phyloP scores from a whole-genome alignment of 495 filamentous ascomycete genomes.

The Parachaetomium inaequale region DNA sequence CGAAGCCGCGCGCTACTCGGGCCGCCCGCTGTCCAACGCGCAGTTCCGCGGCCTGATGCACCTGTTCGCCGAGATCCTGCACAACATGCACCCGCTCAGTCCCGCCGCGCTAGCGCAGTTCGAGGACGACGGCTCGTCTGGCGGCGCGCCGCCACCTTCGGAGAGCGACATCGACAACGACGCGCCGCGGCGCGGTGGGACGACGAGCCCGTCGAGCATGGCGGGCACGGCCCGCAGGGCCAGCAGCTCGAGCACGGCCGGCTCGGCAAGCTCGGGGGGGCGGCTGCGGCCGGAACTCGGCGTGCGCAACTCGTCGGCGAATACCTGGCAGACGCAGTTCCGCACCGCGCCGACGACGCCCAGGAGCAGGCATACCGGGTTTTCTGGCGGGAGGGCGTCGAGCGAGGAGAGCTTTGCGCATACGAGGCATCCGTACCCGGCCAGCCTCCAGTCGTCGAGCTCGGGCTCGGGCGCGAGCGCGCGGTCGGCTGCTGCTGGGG shows the following conservation, averaged over 20 bases:
- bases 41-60: slow-evolving; percentile 83
- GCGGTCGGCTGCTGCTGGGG: slow-evolving; percentile 25
- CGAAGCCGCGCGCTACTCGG: slow-evolving; percentile 79
- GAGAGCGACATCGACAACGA: slow-evolving; percentile 52
- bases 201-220: slow-evolving; percentile 33
- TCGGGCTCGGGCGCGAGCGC: slow-evolving; percentile 24
- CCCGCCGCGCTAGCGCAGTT: slow-evolving; percentile 40
- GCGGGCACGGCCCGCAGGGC: slow-evolving; percentile 21
- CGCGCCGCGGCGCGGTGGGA: slow-evolving; percentile 29
- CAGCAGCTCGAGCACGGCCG: slow-evolving; percentile 31
- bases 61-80: slow-evolving; percentile 77
- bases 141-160: slow-evolving; percentile 15
- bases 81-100: slow-evolving; percentile 65
- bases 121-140: slow-evolving; percentile 38
- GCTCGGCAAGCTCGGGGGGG: slow-evolving; percentile 16
- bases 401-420: slow-evolving; percentile 46
- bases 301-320: slow-evolving; percentile 36
- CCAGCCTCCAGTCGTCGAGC: slow-evolving; percentile 38
- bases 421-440: slow-evolving; percentile 38
- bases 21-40: slow-evolving; percentile 49
- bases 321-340: slow-evolving; percentile 41
- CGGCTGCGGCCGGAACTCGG: slow-evolving; percentile 18
- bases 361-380: slow-evolving; percentile 34
- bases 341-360: slow-evolving; percentile 54
- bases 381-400: slow-evolving; percentile 33